Conservation (phyloP, 345 rosid genomes). For the Hirschfeldia incana region DNA sequence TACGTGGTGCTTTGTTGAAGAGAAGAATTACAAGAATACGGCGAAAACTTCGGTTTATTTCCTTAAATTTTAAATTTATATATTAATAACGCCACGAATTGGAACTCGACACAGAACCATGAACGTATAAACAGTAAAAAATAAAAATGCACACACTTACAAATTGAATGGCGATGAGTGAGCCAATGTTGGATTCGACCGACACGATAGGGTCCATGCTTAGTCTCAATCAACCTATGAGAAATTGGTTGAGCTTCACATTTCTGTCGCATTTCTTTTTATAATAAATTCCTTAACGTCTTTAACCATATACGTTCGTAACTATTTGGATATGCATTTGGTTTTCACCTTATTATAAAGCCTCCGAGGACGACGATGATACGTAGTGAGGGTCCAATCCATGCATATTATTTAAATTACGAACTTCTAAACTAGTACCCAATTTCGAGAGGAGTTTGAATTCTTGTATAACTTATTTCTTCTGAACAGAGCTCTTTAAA, state of each 20-base stretch:
- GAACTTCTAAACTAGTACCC: not conserved
- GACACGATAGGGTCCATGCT: constrained; percentile 25
- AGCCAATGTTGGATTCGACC: constrained; percentile 18
- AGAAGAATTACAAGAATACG: no score
- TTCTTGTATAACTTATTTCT: not conserved
- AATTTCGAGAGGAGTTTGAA: not conserved
- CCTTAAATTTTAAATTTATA: no score
- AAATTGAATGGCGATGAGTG: constrained; percentile 6
- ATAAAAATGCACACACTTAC: constrained; percentile 6
- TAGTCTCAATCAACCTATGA: not conserved
- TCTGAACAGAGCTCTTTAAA: no score
- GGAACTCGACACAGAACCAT: constrained; percentile 2
- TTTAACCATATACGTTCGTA: not conserved
- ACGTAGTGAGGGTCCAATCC: not conserved
- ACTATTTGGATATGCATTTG: not conserved
- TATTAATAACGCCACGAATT: constrained; percentile 4
- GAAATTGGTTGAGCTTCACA: not conserved
- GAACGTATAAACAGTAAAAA: not conserved
- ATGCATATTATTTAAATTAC: not conserved
- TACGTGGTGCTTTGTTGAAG: no score
- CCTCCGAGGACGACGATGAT: not conserved
- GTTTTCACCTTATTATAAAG: not conserved
- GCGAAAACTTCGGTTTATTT: no score
- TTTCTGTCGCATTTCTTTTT: not conserved
- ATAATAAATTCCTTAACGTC: not conserved